Evolutionary conservation across 2,329 filamentous ascomycete species (phyloP), one percentile per base, ranked within the genome.

Genomic region (Lachnellula occidentalis): DNA sequence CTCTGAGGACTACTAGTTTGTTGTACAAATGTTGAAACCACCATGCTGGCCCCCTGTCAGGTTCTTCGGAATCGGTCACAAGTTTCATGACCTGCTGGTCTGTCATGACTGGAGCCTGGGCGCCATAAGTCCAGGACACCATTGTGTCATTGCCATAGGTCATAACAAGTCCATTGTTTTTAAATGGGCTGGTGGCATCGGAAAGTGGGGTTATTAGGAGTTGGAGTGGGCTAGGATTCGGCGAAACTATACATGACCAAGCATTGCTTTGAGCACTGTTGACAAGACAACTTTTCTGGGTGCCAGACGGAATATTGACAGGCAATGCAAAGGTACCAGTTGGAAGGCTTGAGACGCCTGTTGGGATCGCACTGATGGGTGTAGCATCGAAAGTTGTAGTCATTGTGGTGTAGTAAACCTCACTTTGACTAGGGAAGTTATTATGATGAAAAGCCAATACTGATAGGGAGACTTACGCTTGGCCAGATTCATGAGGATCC

Each of bases 21-120:
- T 87, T 78, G 63, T 87, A 86, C 14, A 72, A 67, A 22, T 79
- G 70, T 58, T 79, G 77, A 65, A 87, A 87, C 61, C 85, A 85
- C 64, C 78, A 80, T 5, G 84, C 83, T 14, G 83, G 82, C 2
- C 85, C 85, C 57, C 78, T 74, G 14, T 70, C 70, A 37, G 75
- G 72, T 53, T 80, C 78, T 56, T 81, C 78, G 37, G 77, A 74
- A 66, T 88, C 85, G 36, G 72, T 70, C 42, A 83, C 81, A 34
- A 84, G 73, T 21, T 74, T 70, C 56, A 87, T 67, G 1, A 72
- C 67, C 58, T 80, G 74, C 27, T 75, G 62, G 66, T 39, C 66
- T 56, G 14, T 65, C 63, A 81, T 71, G 31, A 74, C 66, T 1
- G 82, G 82, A n/a, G 77, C 72, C 65, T 87, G 84, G 2, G 82